Evolutionary conservation across 371 early-diverging fungal species (phyloP), one percentile per base, ranked within the genome.

Genomic region (Lichtheimia ramosa): DNA sequence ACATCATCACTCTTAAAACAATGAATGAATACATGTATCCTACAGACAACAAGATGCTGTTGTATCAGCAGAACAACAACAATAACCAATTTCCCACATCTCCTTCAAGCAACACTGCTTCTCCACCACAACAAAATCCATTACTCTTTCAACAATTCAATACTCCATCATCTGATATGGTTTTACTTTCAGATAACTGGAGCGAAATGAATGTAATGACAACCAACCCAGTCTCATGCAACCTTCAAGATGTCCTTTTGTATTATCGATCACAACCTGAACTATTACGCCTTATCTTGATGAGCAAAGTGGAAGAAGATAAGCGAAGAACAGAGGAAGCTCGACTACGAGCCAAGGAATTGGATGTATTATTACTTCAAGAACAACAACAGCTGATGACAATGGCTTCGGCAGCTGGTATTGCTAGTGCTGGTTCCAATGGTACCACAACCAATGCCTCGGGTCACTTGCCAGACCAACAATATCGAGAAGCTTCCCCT

Each of bases 281-380:
- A 15, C 71, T 87, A 14, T 65, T 87, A 12, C 77, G 75, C 7
- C 54, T 87, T 42, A 87, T 87, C 53, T 70, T 87, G 43, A 56
- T 77, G 12, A 83, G 84, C 55, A 87, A 85, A 67, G 83, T 84
- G 2, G 83, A 87, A 60, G 87, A 87, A 65, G 87, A 87, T 54
- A 81, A 83, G 54, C 80, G 87, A 40, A 71, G 78, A 56, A 55
- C 75, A 6, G 80, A 76, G 61, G 80, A 79, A 63, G 80, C 80
- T 5, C 68, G 67, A 54, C 66, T 85, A 24, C 62, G 72, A 42
- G 75, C 77, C 1, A 79, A 79, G 61, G 75, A 74, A 54, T 50
- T 79, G 0, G 80, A 79, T 54, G 48, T 74, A 39, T 23, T 78
- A 6, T 58, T 78, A 42, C 43, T 73, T 20, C 71, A 74, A 51